Conservation (phyloP, 2,329 filamentous ascomycete genomes). For the Fusarium ramigenum region DNA sequence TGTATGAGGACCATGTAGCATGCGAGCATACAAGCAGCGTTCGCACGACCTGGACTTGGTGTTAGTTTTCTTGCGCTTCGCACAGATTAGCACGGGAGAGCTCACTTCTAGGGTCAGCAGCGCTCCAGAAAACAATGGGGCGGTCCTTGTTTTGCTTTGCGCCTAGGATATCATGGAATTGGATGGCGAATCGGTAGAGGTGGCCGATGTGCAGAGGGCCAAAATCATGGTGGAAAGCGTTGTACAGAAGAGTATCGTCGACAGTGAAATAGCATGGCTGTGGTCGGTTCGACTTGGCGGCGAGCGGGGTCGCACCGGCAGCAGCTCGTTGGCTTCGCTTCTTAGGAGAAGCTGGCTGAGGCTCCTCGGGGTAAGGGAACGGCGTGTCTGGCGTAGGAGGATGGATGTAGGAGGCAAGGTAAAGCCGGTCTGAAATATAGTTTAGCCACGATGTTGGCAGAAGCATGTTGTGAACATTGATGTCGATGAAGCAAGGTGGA, state of each 20-base stretch:
- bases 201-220: constrained; percentile 97
- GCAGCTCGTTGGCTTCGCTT: constrained; percentile 65
- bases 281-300: constrained; percentile 45
- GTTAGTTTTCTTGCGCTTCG: constrained; percentile 22
- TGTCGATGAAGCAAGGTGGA: constrained; percentile 18
- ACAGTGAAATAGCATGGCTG: constrained; percentile 94
- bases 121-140: constrained; percentile 96
- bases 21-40: constrained; percentile 92
- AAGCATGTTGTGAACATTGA: constrained; percentile 17
- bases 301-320: constrained; percentile 52
- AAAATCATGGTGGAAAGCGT: constrained; percentile 98
- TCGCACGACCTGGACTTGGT: constrained; percentile 74
- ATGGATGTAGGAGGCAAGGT: constrained; percentile 90
- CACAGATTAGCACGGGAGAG: constrained; percentile 34
- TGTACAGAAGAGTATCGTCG: constrained; percentile 92
- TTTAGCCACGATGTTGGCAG: constrained; percentile 39
- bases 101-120: constrained; percentile 88
- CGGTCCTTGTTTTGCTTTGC: constrained; percentile 90
- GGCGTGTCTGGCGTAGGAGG: constrained; percentile 82
- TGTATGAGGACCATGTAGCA: constrained; percentile 99
- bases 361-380: constrained; percentile 86
- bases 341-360: constrained; percentile 50
- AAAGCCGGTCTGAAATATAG: constrained; percentile 79
- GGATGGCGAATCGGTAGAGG: constrained; percentile 93
- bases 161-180: constrained; percentile 93